A percentile compares a stretch with the other conserved stretches of the same genome.
These are phyloP conservation scores for Pythium periplocum DNA, from an alignment of 352 stramenopile species.

Conservation along the genomic window DNA sequence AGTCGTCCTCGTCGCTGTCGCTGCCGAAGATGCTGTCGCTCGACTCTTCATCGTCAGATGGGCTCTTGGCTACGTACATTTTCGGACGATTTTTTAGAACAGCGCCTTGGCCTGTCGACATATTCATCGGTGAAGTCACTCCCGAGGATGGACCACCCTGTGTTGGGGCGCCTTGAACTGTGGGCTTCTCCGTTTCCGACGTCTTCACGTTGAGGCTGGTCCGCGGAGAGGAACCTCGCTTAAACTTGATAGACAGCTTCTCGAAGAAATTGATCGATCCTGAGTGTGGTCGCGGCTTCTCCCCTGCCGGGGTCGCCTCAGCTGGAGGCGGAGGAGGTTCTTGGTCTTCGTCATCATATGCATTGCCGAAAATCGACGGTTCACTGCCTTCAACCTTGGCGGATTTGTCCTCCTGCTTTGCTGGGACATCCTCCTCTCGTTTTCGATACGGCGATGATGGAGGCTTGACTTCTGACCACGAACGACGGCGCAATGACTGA, in stretches of 20 bases:
- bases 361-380: background rate
- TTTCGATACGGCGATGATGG: constrained; percentile 2
- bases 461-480: background rate
- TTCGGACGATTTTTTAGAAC: constrained; percentile 58
- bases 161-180: constrained; percentile 1
- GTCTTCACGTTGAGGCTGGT: constrained; percentile 14
- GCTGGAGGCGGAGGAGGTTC: constrained; percentile 10
- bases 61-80: constrained; percentile 74
- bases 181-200: constrained; percentile 17
- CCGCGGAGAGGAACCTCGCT: constrained; percentile 50
- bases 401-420: no score
- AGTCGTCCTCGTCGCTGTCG: constrained; percentile 53
- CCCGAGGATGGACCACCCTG: constrained; percentile 3
- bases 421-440: no score
- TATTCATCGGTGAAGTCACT: constrained; percentile 8
- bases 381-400: no score
- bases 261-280: constrained; percentile 78
- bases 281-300: constrained; percentile 18
- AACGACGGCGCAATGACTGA: background rate
- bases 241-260: constrained; percentile 81
- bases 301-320: constrained; percentile 3
- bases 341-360: constrained; percentile 31
- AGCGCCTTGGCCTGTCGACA: constrained; percentile 19
- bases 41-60: constrained; percentile 69
- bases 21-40: constrained; percentile 86